Evolutionary conservation across 768 basidiomycete genomes (phyloP).

Genomic region (Calocera cornea): DNA sequence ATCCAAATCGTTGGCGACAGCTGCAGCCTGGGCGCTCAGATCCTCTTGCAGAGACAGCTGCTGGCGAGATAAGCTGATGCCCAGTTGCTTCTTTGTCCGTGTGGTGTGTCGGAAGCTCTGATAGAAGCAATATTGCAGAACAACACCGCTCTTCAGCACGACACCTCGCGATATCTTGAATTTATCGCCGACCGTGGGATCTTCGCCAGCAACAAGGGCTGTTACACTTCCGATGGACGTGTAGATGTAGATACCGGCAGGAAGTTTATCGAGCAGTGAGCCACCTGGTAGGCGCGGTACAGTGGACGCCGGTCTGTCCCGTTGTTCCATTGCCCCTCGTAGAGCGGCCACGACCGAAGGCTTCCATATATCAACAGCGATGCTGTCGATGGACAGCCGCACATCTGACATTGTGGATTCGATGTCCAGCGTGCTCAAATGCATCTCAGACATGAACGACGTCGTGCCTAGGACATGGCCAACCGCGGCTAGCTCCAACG

Average conservation of each 20-base stretch:
- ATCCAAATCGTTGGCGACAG: constrained; percentile 25
- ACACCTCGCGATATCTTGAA: constrained; percentile 56
- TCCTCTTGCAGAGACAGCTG: constrained; percentile 44
- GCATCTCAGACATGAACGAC: constrained; percentile 5
- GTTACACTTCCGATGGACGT: constrained; percentile 49
- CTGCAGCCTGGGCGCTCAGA: constrained; percentile 33
- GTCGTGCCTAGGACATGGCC: neutral
- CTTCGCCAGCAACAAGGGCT: constrained; percentile 59
- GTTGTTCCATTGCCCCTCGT: neutral
- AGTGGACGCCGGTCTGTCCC: neutral
- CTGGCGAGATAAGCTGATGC: constrained; percentile 27
- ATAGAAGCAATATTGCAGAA: constrained; percentile 44
- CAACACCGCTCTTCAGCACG: constrained; percentile 40
- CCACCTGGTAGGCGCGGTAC: neutral
- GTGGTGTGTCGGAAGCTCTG: constrained; percentile 17
- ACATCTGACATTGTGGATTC: constrained; percentile 35
- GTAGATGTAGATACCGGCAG: constrained; percentile 42
- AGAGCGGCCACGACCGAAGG: constrained; percentile 42
- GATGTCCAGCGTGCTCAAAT: constrained; percentile 24
- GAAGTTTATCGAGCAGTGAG: constrained; percentile 30
- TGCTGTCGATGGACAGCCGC: constrained; percentile 39
- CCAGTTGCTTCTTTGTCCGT: constrained; percentile 5
- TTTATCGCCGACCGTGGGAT: constrained; percentile 61
- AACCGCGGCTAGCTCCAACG: neutral
- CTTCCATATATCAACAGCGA: constrained; percentile 58